Conservation (phyloP, 768 basidiomycete genomes). For the Amanita phalloides region DNA sequence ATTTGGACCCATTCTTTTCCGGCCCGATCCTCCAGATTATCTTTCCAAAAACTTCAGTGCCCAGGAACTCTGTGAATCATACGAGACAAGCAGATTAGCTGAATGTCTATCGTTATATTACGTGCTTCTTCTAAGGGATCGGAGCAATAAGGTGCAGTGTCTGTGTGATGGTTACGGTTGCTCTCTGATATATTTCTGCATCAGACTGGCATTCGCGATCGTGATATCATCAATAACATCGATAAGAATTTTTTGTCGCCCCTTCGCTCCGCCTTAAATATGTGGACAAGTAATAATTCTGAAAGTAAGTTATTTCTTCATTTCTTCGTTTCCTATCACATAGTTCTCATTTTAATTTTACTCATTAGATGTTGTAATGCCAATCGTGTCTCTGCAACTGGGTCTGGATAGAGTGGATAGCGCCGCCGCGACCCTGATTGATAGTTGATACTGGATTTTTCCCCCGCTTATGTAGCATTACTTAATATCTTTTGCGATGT, state of each 20-base stretch:
- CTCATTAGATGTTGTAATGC: conserved; percentile 18
- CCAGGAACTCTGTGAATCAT: conserved; percentile 38
- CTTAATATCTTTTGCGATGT: no score
- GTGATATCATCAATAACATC: conserved; percentile 30
- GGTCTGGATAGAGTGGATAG: conserved; percentile 38
- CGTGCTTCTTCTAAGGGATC: conserved; percentile 49
- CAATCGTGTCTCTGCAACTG: conserved; percentile 36
- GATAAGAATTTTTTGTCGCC: conserved; percentile 36
- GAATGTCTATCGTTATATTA: conserved; percentile 66
- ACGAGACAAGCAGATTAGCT: conserved; percentile 50
- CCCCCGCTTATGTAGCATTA: no score
- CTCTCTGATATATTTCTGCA: neutral
- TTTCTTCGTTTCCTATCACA: conserved; percentile 9
- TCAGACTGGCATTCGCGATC: conserved; percentile 43
- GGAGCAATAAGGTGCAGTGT: conserved; percentile 35
- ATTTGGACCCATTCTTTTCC: conserved; percentile 52
- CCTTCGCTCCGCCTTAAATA: conserved; percentile 24
- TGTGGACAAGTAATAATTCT: conserved; percentile 18
- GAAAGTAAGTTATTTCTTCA: conserved; percentile 9
- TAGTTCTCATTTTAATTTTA: neutral
- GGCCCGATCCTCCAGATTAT: conserved; percentile 42
- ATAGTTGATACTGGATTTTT: neutral
- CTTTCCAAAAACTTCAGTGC: conserved; percentile 26
- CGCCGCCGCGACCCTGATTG: conserved; percentile 14
- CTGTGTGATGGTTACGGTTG: neutral